Percentiles rank a stretch among this genome's conserved stretches.
phyloP scores from a whole-genome alignment of 139 green algal species.

The Picochlorum sp. region DNA sequence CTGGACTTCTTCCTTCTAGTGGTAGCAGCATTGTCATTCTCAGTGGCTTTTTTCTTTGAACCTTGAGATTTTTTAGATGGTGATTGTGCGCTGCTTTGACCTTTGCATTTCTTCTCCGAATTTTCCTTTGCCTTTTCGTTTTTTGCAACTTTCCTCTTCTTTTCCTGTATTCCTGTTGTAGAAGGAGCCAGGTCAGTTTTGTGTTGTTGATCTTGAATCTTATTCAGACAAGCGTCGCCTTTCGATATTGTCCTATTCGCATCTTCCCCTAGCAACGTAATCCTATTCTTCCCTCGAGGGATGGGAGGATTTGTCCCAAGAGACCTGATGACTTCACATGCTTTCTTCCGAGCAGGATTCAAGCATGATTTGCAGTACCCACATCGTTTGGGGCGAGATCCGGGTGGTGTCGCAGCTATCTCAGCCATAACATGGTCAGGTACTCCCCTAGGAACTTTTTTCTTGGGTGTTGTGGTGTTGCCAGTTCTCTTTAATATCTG shows the following conservation, averaged over 20 bases:
- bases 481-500: not conserved
- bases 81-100: not conserved
- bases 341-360: slow-evolving; percentile 1
- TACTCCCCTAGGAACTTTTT: not conserved
- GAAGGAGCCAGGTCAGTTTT: no score
- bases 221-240: no score
- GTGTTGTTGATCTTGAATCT: no score
- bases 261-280: no score
- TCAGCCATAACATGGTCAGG: not conserved
- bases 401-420: not conserved
- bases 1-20: no score
- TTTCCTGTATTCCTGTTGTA: not conserved
- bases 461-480: not conserved
- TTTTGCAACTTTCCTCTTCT: slow-evolving; percentile 1
- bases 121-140: no score
- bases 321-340: not conserved
- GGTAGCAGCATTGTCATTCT: no score
- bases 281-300: not conserved
- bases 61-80: no score
- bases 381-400: not conserved
- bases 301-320: not conserved
- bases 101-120: no score
- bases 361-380: slow-evolving; percentile 7
- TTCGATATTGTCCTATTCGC: no score
- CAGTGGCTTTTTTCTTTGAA: no score